phyloP scores from a whole-genome alignment of 2,329 filamentous ascomycete species.

The Lasiodiplodia gonubiensis region DNA sequence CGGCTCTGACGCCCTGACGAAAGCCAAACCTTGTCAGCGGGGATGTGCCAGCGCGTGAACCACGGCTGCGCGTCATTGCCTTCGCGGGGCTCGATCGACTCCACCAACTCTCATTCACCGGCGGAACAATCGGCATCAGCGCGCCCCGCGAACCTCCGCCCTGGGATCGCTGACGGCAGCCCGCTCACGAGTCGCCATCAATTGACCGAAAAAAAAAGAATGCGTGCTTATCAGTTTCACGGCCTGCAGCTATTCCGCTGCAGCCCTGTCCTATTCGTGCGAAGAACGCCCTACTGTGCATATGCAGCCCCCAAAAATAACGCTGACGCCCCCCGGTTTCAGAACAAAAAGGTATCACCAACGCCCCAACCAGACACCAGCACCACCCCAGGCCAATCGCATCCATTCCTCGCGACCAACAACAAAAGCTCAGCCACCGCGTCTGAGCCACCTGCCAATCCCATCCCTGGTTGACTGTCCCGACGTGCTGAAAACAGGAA shows the following conservation, averaged over 20 bases:
- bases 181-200: neutral
- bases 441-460: constrained; percentile 23
- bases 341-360: constrained; percentile 15
- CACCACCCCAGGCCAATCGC: constrained; percentile 11
- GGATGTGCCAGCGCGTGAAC: constrained; percentile 18
- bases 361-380: constrained; percentile 14
- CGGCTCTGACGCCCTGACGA: constrained; percentile 19
- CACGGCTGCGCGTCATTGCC: constrained; percentile 23
- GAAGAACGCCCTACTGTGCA: constrained; percentile 10
- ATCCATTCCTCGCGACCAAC: neutral
- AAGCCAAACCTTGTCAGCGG: constrained; percentile 7
- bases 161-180: neutral
- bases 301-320: neutral
- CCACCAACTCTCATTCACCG: neutral
- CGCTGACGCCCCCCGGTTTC: constrained; percentile 6
- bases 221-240: neutral
- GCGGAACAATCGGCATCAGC: constrained; percentile 7
- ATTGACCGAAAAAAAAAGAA: neutral
- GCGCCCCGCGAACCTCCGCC: neutral
- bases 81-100: constrained; percentile 17
- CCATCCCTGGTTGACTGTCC: neutral
- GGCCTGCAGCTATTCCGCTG: neutral
- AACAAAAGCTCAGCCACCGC: neutral
- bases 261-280: constrained; percentile 19
- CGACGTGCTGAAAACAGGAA: neutral